Evolutionary conservation across 345 rosid species (phyloP).

Genomic region (Arabis alpina): DNA sequence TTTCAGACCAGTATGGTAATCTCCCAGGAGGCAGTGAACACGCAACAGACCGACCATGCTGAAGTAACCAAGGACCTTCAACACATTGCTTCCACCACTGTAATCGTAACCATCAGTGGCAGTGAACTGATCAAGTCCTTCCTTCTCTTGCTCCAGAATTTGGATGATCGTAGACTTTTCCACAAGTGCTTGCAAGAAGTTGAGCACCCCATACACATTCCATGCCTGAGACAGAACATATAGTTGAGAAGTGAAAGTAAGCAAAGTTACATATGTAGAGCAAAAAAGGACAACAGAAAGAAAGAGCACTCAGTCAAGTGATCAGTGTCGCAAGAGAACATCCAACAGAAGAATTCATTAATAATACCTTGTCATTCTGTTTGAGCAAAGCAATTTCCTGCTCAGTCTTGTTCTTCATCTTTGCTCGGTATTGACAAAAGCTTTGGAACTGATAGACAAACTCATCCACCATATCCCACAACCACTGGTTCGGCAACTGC

Average conservation of each 20-base stretch:
- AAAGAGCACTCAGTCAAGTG: no score
- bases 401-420: slow-evolving; percentile 92
- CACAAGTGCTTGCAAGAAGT: slow-evolving; percentile 96
- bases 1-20: slow-evolving; percentile 93
- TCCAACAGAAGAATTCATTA: not conserved
- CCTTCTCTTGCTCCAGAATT: slow-evolving; percentile 93
- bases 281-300: no score
- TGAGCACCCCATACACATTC: slow-evolving; percentile 98
- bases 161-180: slow-evolving; percentile 86
- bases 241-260: no score
- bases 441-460: slow-evolving; percentile 98
- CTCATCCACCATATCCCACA: slow-evolving; percentile 99
- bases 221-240: slow-evolving; percentile 60
- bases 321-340: not conserved
- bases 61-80: slow-evolving; percentile 96
- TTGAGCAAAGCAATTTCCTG: slow-evolving; percentile 81
- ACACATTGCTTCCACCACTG: slow-evolving; percentile 92
- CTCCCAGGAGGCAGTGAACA: slow-evolving; percentile 96
- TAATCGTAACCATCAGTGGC: slow-evolving; percentile 97
- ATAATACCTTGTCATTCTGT: slow-evolving; percentile 77
- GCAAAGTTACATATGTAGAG: no score
- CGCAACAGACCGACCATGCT: slow-evolving; percentile 96
- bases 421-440: slow-evolving; percentile 93
- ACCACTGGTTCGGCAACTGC: slow-evolving; percentile 98
- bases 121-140: slow-evolving; percentile 90